Base-by-base conservation (phyloP, 352 stramenopile species). In the Phytophthora chlamydospora region DNA sequence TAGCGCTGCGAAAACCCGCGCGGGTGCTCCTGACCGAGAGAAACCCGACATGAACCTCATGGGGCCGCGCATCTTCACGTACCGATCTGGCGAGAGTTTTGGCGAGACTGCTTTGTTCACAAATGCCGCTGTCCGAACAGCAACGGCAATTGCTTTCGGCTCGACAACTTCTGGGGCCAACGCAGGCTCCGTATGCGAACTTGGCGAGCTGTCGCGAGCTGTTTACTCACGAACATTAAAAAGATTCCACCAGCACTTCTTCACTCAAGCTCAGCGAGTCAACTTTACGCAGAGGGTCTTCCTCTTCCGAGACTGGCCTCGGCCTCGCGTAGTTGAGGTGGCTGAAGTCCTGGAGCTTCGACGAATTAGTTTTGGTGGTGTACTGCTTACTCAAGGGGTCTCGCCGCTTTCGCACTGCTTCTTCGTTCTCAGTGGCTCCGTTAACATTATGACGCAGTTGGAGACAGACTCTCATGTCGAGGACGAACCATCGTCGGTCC, bases 101-200 rank as follows among this genome's bases (percentile, higher is more conserved):
- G 76, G 76, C 3, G 76, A 85, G 50, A 83, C 76, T 0, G 76
- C 76, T 4, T 79, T 89, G 69, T 85, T 89, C 43, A 78, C 71
- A 8, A 70, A 53, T 34, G 79, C 83, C 4, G 71, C 67, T n/a
- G 66, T 61, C 13, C 74, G 79, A 33, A 89, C 79, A 36, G 79
- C 79, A 9, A 83, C 79, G 8, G 79, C 79, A 0, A 68, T 86
- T 12, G 79, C 79, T 3, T 68, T 73, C 14, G 65, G 74, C 17
- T 35, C 57, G 1, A 16, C 58, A 16, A 51, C 10, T 12, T 34
- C 48, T 12, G 43, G 48, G 41, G 40, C 45, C 34, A 47, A 27
- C 54, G 5, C 29, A 9, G 54, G 54, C 12, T 46, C 53, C n/a
- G 61, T 64, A 8, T 86, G 79, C 47, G 71, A 89, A 16, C 44